Evolutionary conservation across 192 early-diverging fungal genomes (phyloP), one percentile per base, ranked within the genome.

Genomic region (Coemansia sp.): DNA sequence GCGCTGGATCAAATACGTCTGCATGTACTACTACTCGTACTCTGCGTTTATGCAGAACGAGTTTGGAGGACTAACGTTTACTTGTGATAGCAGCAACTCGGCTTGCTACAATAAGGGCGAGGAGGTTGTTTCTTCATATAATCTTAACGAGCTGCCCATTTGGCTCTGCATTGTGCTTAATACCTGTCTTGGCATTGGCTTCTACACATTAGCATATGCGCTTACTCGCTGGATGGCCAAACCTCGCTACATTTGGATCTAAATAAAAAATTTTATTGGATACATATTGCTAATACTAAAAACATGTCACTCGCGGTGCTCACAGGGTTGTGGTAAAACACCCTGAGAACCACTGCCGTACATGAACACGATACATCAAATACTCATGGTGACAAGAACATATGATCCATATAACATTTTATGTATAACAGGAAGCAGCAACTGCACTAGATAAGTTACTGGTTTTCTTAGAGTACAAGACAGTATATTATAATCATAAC

Each of bases 1-100:
- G 8, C 60, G 59, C 18, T 80, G 78, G 78, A 74, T 80, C 54
- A 71, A 73, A 51, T 80, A 64, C 39, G 61, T 80, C 4, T 74
- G 70, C 38, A 59, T 59, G 2, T 59, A 66, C 2, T 67, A 62
- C 43, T 80, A 80, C 59, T 44, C 55, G 2, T 80, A 74, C 62
- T 59, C 69, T 44, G 78, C 66, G 14, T 64, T 80, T 57, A 57
- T 70, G 33, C 51, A 53, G 6, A 73, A n/a, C n/a, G n/a, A n/a
- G n/a, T n/a, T n/a, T n/a, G n/a, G n/a, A n/a, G n/a, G n/a, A n/a
- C n/a, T n/a, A 62, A 23, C 41, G 53, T 48, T 80, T 11, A 61
- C 69, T 27, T 76, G 73, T 25, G 50, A 61, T 48, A 63, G 25
- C 9, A 62, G 66, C 52, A 63, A 62, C 41, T 67, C 61, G 8